Evolutionary conservation across 257 asterid genomes (phyloP), one percentile per base, ranked within the genome.

Genomic region (Nicotiana otophora): DNA sequence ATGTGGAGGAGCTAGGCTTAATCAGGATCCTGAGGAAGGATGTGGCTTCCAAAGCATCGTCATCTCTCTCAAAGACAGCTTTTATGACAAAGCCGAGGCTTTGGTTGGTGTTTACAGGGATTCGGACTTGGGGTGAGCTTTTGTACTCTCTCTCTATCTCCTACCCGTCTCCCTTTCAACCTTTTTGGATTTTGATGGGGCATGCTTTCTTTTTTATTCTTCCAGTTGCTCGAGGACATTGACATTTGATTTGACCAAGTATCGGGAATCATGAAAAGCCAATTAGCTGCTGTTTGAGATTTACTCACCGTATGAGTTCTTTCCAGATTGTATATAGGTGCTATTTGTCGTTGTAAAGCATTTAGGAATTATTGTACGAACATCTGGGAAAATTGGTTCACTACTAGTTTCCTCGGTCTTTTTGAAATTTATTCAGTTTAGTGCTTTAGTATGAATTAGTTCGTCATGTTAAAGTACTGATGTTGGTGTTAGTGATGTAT

Each of bases 31-130:
- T 23, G 92, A 89, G 26, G 91, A 84, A 66, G 99, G 98, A 64
- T 83, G 89, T 31, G 95, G 98, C 79, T 96, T 96, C 82, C 98
- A 96, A 89, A 96, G 98, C 88, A 96, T 96, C 15, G 99, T 96
- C 84, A 96, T 96, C 61, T 96, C 99, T 5, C 97, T 94, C 64
- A 96, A 96, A 90, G 99, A 96, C 81, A 91, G 92, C 68, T 96
- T 94, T 86, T 94, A 96, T 31, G 99, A 96, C 85, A 96, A 96
- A 87, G 99, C 99, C 62, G 97, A 96, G 89, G 98, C 99, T 63
- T 78, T 96, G 89, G 97, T 96, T 85, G 99, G 99, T 72, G 98
- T 96, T 81, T 96, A 91, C 88, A 88, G 98, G 83, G 99, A 96
- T 86, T 86, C 97, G 0, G 98, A 92, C 68, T 85, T 83, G 87